Percentiles rank a stretch among this genome's conserved stretches.
phyloP scores from a whole-genome alignment of 176 grass and related monocot genomes.

The Echinochloa phyllopogon region DNA sequence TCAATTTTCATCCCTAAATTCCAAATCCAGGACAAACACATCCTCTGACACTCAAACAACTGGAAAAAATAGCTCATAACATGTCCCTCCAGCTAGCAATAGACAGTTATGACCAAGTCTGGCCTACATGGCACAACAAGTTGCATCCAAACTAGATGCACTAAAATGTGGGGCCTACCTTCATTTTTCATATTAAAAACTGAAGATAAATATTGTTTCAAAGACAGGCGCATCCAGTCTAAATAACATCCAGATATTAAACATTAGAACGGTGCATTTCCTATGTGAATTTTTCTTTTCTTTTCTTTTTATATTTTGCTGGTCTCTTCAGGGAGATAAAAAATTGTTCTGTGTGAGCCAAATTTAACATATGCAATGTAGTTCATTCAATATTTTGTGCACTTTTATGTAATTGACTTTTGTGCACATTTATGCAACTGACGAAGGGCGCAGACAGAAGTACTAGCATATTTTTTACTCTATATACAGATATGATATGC shows the following conservation, averaged over 20 bases:
- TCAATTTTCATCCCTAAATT: not conserved
- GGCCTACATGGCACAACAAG: not conserved
- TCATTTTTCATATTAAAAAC: not conserved
- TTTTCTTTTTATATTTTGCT: not conserved
- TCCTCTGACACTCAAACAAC: not conserved
- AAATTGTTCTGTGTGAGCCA: slow-evolving; percentile 1
- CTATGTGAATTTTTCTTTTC: not conserved
- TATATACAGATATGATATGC: not conserved
- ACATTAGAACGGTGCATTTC: not conserved
- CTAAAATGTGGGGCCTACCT: not conserved
- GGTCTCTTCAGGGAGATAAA: not conserved
- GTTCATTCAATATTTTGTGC: not conserved
- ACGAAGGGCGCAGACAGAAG: not conserved
- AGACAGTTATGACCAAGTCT: not conserved
- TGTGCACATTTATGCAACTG: not conserved
- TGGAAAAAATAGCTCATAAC: not conserved
- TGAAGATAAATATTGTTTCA: not conserved
- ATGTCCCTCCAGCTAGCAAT: not conserved
- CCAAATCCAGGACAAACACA: not conserved
- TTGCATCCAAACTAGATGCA: not conserved
- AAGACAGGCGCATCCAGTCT: not conserved
- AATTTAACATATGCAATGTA: not conserved
- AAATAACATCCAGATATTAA: not conserved
- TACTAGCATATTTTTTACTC: slow-evolving; percentile 2
- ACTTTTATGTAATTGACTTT: not conserved